Base-by-base conservation (phyloP, 441 rosid species). In the Capsella rubella region DNA sequence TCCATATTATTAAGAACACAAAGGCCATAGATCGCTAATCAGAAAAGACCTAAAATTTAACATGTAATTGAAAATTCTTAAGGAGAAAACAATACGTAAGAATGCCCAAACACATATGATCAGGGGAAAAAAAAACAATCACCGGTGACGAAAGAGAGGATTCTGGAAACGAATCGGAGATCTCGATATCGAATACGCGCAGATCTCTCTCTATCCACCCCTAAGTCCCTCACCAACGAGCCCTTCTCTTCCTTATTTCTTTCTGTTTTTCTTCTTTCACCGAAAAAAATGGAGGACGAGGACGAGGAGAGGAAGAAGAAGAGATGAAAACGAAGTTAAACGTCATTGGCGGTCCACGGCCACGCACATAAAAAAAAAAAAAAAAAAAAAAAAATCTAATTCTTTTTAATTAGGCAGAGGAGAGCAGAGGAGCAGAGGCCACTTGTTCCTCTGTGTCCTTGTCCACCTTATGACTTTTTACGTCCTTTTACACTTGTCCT, bases 271-370 rank as follows among this genome's bases (percentile, higher is more conserved):
- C 14, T 11, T 47, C 4, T 32, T 47, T 59, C 5, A 27, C 13
- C 3, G 37, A 59, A 6, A 6, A 6, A 6, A 27, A 52, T 5
- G 1, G 8, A 52, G 15, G 57, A 11, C 6, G 32, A 59, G 12
- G 31, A 34, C 6, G 15, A n/a, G 2, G 9, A 10, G 34, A 50
- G 39, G 74, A 45, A 43, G 64, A 15, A 11, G 49, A 51, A 3
- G 47, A 28, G 45, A 62, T 43, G 79, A 69, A 49, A 64, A 64
- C 14, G 67, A 56, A 56, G 67, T 15, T 76, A 71, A 76, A 70
- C 76, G 76, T 71, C 67, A 71, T 70, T 76, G 76, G 80, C 72
- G 71, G 80, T 76, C 79, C 80, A 70, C 71, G 80, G 70, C 79
- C 80, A 70, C 71, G 75, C 52, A 75, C 28, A 63, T 45, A 3